These are phyloP conservation scores for Oryza glaberrima DNA, from an alignment of 176 grass and related monocot genomes.

Conservation along the genomic window DNA sequence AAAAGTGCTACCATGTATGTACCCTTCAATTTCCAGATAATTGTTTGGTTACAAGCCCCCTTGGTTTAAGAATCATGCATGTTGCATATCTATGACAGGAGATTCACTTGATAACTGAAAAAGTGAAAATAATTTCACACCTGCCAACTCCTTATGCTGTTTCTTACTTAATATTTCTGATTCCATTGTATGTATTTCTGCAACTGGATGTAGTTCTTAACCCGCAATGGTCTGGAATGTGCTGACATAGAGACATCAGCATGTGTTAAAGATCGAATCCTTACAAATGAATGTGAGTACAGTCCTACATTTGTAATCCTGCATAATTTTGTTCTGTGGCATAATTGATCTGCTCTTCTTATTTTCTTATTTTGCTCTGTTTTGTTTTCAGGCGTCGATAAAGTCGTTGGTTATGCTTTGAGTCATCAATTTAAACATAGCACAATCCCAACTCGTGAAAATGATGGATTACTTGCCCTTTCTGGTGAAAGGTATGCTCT, in stretches of 20 bases:
- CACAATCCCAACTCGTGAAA: conserved; percentile 39
- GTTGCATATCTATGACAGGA: background rate
- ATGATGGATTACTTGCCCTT: conserved; percentile 57
- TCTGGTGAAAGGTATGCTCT: conserved; percentile 74
- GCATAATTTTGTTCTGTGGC: conserved; percentile 9
- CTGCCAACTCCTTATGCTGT: conserved; percentile 15
- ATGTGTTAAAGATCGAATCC: conserved; percentile 85
- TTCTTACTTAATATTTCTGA: conserved; percentile 3
- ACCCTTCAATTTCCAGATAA: conserved; percentile 19
- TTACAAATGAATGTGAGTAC: conserved; percentile 94
- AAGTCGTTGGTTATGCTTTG: conserved; percentile 93
- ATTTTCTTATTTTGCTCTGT: background rate
- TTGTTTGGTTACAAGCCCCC: conserved; percentile 1
- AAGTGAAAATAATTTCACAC: conserved; percentile 8
- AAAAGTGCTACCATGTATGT: conserved; percentile 9
- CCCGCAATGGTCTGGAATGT: conserved; percentile 72
- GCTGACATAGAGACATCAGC: conserved; percentile 67
- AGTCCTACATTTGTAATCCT: conserved; percentile 19
- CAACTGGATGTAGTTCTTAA: conserved; percentile 65
- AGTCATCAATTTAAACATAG: conserved; percentile 74
- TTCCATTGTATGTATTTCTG: conserved; percentile 20
- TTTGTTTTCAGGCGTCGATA: conserved; percentile 85
- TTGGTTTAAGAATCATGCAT: conserved; percentile 14
- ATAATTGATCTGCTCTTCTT: background rate
- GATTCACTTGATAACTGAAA: background rate